Evolutionary conservation across 371 early-diverging fungal genomes (phyloP).

Genomic region (Rhizomucor pusillus): DNA sequence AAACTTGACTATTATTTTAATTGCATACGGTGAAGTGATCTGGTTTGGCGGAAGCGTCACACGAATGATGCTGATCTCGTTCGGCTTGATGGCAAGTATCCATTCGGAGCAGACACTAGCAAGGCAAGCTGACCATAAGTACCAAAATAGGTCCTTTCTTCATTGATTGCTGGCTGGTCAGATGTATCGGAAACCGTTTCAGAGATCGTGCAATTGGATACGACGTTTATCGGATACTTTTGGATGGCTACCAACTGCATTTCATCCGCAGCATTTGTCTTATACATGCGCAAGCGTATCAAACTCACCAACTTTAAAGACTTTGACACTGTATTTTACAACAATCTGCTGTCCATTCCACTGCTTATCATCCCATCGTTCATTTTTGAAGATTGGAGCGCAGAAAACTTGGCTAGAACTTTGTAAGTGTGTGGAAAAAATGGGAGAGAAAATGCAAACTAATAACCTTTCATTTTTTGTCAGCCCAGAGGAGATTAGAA

Average conservation of each 20-base stretch:
- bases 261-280: slow-evolving; percentile 87
- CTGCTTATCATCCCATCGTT: slow-evolving; percentile 76
- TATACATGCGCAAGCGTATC: slow-evolving; percentile 89
- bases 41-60: slow-evolving; percentile 83
- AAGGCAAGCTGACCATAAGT: not conserved
- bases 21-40: slow-evolving; percentile 92
- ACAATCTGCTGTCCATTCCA: slow-evolving; percentile 90
- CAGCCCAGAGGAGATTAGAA: slow-evolving; percentile 51
- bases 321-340: slow-evolving; percentile 96
- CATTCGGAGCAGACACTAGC: not conserved
- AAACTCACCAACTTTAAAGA: slow-evolving; percentile 85
- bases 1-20: slow-evolving; percentile 96
- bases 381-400: slow-evolving; percentile 75
- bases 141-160: slow-evolving; percentile 70
- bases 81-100: slow-evolving; percentile 79
- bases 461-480: not conserved
- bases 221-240: slow-evolving; percentile 70
- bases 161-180: slow-evolving; percentile 85
- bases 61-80: slow-evolving; percentile 78
- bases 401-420: slow-evolving; percentile 43
- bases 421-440: slow-evolving; percentile 45
- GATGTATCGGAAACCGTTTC: slow-evolving; percentile 60
- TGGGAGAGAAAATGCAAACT: not conserved
- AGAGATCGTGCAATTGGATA: slow-evolving; percentile 19
- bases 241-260: slow-evolving; percentile 91